Percentiles rank a stretch among this genome's conserved stretches.
phyloP scores from a whole-genome alignment of 345 rosid genomes.

The Draba incana region DNA sequence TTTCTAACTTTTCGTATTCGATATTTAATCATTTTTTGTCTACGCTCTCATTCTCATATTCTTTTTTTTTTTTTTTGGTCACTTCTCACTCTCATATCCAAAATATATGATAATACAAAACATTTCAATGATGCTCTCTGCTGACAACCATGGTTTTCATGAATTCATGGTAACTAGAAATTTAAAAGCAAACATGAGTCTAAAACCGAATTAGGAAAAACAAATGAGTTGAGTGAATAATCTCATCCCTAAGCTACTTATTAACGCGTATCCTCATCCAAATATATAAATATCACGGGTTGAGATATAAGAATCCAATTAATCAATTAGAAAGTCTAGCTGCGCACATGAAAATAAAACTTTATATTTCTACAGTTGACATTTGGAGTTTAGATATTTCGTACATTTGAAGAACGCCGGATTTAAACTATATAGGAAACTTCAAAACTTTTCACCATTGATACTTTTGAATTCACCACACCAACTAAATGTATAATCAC shows the following conservation, averaged over 20 bases:
- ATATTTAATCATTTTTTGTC: too few species aligned
- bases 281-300: not conserved
- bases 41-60: too few species aligned
- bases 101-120: too few species aligned
- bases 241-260: not conserved
- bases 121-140: too few species aligned
- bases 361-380: not conserved
- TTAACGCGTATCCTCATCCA: not conserved
- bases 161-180: not conserved
- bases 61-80: too few species aligned
- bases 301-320: not conserved
- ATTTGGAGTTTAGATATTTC: too few species aligned
- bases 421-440: too few species aligned
- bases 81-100: too few species aligned
- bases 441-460: not conserved
- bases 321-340: not conserved
- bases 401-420: too few species aligned
- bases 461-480: not conserved
- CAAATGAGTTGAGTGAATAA: not conserved
- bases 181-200: not conserved
- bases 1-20: too few species aligned
- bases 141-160: too few species aligned
- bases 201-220: not conserved
- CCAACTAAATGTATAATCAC: not conserved
- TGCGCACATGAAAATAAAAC: not conserved